These are phyloP conservation scores for Fonsecaea pedrosoi DNA, from an alignment of 2,329 filamentous ascomycete species.

Conservation along the genomic window DNA sequence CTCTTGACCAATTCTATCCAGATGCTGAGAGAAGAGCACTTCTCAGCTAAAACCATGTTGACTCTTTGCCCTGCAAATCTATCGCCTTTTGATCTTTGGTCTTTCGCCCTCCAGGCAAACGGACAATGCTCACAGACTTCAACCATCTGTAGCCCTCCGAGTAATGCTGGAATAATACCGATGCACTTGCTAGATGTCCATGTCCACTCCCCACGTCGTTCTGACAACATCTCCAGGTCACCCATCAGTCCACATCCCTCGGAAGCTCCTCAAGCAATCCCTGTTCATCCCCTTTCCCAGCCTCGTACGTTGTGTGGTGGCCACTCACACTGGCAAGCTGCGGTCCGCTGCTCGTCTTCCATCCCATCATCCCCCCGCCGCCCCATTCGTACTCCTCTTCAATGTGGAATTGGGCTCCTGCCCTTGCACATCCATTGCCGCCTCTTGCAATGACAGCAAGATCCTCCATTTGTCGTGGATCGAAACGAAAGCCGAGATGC, in stretches of 20 bases:
- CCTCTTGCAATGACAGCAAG: conserved; percentile 36
- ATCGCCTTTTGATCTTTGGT: background rate
- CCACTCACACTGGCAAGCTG: conserved; percentile 7
- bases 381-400: conserved; percentile 36
- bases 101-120: background rate
- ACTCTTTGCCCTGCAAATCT: background rate
- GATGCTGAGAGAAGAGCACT: background rate
- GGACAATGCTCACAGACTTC: background rate
- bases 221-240: background rate
- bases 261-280: conserved; percentile 36
- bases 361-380: conserved; percentile 38
- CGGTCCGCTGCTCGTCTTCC: conserved; percentile 22
- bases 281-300: conserved; percentile 34
- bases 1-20: background rate
- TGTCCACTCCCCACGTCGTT: background rate
- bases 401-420: conserved; percentile 35
- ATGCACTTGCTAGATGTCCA: background rate
- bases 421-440: conserved; percentile 40
- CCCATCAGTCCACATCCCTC: background rate
- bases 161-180: background rate
- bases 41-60: background rate
- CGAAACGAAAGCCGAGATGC: conserved; percentile 34
- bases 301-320: conserved; percentile 20
- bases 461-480: conserved; percentile 39
- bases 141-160: background rate